Percentiles rank a stretch among this genome's conserved stretches.
Conservation (phyloP, 2,329 filamentous ascomycete genomes). For the Hypoxylon sp. region DNA sequence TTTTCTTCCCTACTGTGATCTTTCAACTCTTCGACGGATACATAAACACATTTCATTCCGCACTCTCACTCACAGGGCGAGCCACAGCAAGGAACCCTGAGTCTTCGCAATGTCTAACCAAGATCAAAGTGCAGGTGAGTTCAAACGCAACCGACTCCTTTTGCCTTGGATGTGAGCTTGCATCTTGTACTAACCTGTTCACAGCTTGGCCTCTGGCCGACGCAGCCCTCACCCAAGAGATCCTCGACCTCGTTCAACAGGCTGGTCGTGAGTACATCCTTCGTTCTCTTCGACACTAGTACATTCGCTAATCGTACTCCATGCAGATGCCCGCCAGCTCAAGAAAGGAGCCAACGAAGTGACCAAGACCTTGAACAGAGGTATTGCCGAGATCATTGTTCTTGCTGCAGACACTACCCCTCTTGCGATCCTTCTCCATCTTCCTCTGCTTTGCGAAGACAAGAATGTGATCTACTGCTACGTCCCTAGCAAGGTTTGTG, state of each 20-base stretch:
- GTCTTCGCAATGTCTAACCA: slow-evolving; percentile 52
- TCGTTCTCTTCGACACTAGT: not conserved
- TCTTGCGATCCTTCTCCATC: slow-evolving; percentile 88
- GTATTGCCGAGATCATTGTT: slow-evolving; percentile 90
- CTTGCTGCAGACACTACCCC: slow-evolving; percentile 91
- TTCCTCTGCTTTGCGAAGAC: slow-evolving; percentile 90
- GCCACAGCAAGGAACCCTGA: slow-evolving; percentile 75
- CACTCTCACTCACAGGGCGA: slow-evolving; percentile 63
- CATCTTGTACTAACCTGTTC: slow-evolving; percentile 44
- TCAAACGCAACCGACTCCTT: not conserved
- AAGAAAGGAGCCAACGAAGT: slow-evolving; percentile 91
- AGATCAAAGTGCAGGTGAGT: slow-evolving; percentile 49
- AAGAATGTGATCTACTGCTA: slow-evolving; percentile 72
- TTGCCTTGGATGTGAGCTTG: not conserved
- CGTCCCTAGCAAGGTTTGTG: slow-evolving; percentile 72
- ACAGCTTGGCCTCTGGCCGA: slow-evolving; percentile 81
- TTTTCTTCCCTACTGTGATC: slow-evolving; percentile 2
- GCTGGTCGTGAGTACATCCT: slow-evolving; percentile 61
- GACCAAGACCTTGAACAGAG: slow-evolving; percentile 92
- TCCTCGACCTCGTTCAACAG: slow-evolving; percentile 86
- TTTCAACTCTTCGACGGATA: slow-evolving; percentile 13
- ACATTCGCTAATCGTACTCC: slow-evolving; percentile 21
- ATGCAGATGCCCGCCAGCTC: slow-evolving; percentile 71
- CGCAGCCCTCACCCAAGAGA: slow-evolving; percentile 81
- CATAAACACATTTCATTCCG: slow-evolving; percentile 31